phyloP scores from a whole-genome alignment of 495 filamentous ascomycete species.

The Penicillium flavigenum region DNA sequence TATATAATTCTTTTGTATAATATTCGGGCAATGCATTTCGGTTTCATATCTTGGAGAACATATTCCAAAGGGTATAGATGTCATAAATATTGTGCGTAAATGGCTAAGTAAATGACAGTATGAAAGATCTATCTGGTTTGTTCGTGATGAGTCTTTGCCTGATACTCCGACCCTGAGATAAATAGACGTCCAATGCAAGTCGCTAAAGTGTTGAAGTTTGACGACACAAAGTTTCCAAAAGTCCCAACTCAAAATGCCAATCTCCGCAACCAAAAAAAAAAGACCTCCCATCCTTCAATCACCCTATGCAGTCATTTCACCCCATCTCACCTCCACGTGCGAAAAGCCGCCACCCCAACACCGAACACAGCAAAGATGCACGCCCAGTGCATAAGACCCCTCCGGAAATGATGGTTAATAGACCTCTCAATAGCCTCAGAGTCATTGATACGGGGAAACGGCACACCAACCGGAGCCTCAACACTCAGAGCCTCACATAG shows the following conservation, averaged over 20 bases:
- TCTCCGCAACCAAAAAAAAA: not conserved
- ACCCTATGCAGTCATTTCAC: slow-evolving; percentile 1
- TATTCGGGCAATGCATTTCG: slow-evolving; percentile 9
- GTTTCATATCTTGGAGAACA: slow-evolving; percentile 1
- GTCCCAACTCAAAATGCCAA: not conserved
- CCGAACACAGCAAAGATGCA: slow-evolving; percentile 15
- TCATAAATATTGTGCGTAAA: not conserved
- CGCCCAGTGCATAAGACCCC: slow-evolving; percentile 24
- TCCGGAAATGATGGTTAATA: slow-evolving; percentile 18
- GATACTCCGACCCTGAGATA: not conserved
- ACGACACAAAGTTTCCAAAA: not conserved
- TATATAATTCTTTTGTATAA: not conserved
- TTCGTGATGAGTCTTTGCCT: not conserved
- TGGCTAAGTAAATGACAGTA: not conserved
- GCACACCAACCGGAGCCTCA: slow-evolving; percentile 32
- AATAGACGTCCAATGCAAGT: not conserved
- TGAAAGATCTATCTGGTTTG: not conserved
- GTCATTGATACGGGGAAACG: slow-evolving; percentile 44
- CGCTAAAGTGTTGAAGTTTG: not conserved
- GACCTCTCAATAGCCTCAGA: slow-evolving; percentile 23
- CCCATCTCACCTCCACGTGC: slow-evolving; percentile 8
- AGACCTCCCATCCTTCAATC: too few relatives aligned
- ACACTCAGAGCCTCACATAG: slow-evolving; percentile 48
- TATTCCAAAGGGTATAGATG: not conserved
- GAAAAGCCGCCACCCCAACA: slow-evolving; percentile 3